Percentiles rank a stretch among this genome's conserved stretches.
Conservation (phyloP, 495 filamentous ascomycete genomes). For the Beverwykella pulmonaria region DNA sequence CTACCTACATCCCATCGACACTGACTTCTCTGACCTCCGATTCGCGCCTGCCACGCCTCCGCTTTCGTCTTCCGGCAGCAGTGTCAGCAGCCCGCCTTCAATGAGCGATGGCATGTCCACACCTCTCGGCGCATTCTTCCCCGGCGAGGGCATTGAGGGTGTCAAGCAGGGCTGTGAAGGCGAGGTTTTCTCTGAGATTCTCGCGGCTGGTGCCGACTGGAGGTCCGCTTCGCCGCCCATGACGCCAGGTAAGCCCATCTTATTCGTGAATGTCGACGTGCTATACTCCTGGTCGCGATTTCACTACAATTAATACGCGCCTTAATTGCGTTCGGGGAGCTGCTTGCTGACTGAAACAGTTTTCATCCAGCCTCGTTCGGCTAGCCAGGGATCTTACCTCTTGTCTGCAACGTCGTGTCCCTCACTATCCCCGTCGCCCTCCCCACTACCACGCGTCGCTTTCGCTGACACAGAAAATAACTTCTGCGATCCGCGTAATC, state of each 20-base stretch:
- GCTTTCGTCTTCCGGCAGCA: constrained; percentile 79
- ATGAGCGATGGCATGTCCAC: constrained; percentile 77
- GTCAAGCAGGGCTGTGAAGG: constrained; percentile 81
- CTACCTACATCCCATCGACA: constrained; percentile 74
- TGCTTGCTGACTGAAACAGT: constrained; percentile 55
- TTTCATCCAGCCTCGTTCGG: constrained; percentile 71
- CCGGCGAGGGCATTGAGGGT: constrained; percentile 72
- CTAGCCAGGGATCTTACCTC: constrained; percentile 65
- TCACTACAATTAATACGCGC: background rate
- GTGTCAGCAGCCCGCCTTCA: constrained; percentile 81
- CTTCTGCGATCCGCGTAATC: constrained; percentile 92
- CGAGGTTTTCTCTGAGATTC: constrained; percentile 72
- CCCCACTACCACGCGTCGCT: constrained; percentile 73
- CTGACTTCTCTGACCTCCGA: constrained; percentile 71
- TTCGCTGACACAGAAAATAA: constrained; percentile 71
- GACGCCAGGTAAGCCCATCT: constrained; percentile 89
- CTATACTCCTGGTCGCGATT: too few species aligned
- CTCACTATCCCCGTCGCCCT: constrained; percentile 80
- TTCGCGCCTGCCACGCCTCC: constrained; percentile 87
- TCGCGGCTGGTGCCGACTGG: constrained; percentile 76
- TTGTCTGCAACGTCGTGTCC: constrained; percentile 78
- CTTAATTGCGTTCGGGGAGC: background rate
- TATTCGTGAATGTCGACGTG: too few species aligned
- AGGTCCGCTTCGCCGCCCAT: constrained; percentile 79
- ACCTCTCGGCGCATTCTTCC: constrained; percentile 77